Base-by-base conservation (phyloP, 148 eudicot genomes). In the Selenicereus undatus region DNA sequence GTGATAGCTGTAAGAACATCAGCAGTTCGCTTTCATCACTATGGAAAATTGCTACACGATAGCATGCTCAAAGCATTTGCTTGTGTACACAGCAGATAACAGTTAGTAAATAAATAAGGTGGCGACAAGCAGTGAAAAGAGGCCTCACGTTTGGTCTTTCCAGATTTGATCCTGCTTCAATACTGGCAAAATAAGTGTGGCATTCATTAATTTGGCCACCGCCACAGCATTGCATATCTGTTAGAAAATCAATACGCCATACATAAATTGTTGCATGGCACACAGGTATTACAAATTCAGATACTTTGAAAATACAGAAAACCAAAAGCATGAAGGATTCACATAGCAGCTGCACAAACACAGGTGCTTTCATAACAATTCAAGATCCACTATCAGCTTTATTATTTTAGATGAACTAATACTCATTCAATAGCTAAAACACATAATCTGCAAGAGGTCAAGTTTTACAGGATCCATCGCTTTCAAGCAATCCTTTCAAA, bases 151-250 rank as follows among this genome's bases (percentile, higher is more conserved):
- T 89, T 96, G 99, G 81, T 96, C 99, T 88, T 96, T 96, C 99
- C 99, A 96, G 82, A 96, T 96, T 84, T 96, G 99, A 75, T 96
- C 99, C 84, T 96, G 99, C 91, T 96, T 96, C 88, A 96, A 82
- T 87, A 96, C 98, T 54, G 99, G 99, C 84, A 96, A 81, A 80
- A 96, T 96, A 81, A 96, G 99, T 65, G 99, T 96, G 70, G 90
- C 97, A 88, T 92, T 93, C 93, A 96, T 76, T 81, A 96, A 92
- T 86, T 93, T 96, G 75, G 99, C 99, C 80, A 96, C 99, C 42
- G 91, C 99, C 81, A 96, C 99, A 79, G 99, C 99, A 89, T 96
- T 96, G 90, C 99, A 96, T 86, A 96, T 95, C 98, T 95, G 89
- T 89, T 75, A 68, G 62, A 76, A 76, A 74, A 29, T 51, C 79